These are phyloP conservation scores for Fomitopsis serialis DNA, from an alignment of 768 basidiomycete species.

Conservation along the genomic window DNA sequence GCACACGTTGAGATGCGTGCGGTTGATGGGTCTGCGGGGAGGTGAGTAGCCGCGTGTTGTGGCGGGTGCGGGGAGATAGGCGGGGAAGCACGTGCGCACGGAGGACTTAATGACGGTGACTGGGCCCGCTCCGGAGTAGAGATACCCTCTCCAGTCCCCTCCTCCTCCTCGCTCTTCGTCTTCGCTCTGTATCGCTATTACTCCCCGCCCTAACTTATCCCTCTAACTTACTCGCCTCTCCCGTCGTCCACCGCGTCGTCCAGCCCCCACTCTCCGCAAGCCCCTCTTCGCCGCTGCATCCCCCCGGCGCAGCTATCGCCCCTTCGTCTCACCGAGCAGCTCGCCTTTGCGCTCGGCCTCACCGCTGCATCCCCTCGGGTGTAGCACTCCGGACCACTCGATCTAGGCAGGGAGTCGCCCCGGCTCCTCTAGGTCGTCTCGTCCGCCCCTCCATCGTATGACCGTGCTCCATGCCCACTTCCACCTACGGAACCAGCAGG, in stretches of 20 bases:
- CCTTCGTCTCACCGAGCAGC: not conserved
- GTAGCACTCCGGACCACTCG: slow-evolving; percentile 5
- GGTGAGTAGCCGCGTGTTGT: no score
- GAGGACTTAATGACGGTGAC: no score
- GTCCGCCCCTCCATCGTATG: slow-evolving; percentile 39
- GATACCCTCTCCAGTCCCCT: not conserved
- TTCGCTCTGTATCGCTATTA: not conserved
- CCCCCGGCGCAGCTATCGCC: not conserved
- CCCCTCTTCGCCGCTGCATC: no score
- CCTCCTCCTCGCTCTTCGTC: not conserved
- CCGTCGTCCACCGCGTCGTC: not conserved
- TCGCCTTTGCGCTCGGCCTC: not conserved
- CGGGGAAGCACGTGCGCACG: not conserved
- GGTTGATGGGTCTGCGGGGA: no score
- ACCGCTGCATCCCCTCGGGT: not conserved
- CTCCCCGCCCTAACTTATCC: not conserved
- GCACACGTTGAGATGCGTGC: no score
- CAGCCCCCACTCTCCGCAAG: not conserved
- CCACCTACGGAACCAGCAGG: slow-evolving; percentile 63
- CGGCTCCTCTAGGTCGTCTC: slow-evolving; percentile 17
- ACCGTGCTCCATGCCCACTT: slow-evolving; percentile 79
- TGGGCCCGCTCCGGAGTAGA: not conserved
- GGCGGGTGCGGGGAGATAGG: no score
- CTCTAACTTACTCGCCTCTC: not conserved
- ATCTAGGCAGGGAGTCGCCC: slow-evolving; percentile 14